Evolutionary conservation across 768 basidiomycete genomes (phyloP), one percentile per base, ranked within the genome.

Genomic region (Xerocomus potaroensis): DNA sequence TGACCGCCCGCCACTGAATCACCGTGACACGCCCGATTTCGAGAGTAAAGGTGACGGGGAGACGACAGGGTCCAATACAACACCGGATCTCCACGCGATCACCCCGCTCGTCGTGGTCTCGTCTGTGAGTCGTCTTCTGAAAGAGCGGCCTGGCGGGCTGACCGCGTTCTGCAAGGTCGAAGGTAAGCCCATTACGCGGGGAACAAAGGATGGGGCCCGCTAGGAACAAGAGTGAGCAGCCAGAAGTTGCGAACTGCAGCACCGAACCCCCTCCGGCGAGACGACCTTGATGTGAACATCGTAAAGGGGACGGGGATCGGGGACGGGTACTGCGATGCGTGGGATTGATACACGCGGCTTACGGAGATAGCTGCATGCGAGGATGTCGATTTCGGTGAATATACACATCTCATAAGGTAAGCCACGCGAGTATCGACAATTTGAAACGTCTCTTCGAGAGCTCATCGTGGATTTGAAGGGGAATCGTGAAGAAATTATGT

Each of bases 201-300:
- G 32, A 56, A 69, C 49, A 73, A 76, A 3, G 73, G 73, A 2
- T 87, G 80, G 78, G 80, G 75, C 5, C 78, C 84, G 5, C 68
- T 87, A 16, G 81, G 80, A 9, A 73, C 71, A 59, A 76, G 84
- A 38, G 74, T 86, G 21, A 71, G 61, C 43, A 46, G 57, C 15
- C 58, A 63, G 14, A 53, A 59, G 6, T 38, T 54, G 18, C 65
- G 53, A 12, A 4, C 23, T 14, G 18, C 41, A 3, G 7, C 41
- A 18, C 8, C n/a, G n/a, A n/a, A 32, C 22, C 5, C 42, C 10
- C 22, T 33, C 3, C 8, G 15, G 19, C 45, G 18, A 18, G 41
- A 6, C 14, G 41, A 38, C 12, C 22, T n/a, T n/a, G n/a, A 35
- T 23, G 26, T 24, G 33, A 41, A 11, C 5, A 47, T 40, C 3